Conservation (phyloP, 176 grass and related monocot species). For the Alloteropsis semialata region DNA sequence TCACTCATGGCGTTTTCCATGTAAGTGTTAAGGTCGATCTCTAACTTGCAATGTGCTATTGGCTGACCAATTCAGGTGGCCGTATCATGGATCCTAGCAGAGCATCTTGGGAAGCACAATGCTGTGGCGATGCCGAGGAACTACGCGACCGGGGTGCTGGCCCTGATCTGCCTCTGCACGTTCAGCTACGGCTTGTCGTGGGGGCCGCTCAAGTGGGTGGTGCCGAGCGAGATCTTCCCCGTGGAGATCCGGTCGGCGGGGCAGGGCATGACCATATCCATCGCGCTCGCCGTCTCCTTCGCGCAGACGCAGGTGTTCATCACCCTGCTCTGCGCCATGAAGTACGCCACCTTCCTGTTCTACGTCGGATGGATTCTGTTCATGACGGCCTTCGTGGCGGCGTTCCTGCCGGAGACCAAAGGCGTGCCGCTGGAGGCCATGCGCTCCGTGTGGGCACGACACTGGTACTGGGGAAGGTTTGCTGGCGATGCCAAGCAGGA, state of each 20-base stretch:
- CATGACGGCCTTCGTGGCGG: conserved; percentile 42
- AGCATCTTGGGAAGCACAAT: conserved; percentile 6
- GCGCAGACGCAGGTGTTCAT: conserved; percentile 44
- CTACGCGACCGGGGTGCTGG: conserved; percentile 41
- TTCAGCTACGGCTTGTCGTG: conserved; percentile 50
- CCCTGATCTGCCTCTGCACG: conserved; percentile 45
- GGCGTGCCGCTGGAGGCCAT: conserved; percentile 40
- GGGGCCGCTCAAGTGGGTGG: conserved; percentile 46
- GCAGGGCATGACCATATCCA: conserved; percentile 43
- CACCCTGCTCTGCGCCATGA: conserved; percentile 33
- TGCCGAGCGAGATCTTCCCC: conserved; percentile 54
- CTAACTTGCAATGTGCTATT: not conserved
- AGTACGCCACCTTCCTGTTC: conserved; percentile 42
- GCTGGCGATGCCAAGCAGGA: not conserved
- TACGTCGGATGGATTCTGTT: conserved; percentile 38
- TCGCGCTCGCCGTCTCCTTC: conserved; percentile 38
- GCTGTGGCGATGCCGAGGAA: conserved; percentile 11
- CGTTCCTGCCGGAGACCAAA: conserved; percentile 77
- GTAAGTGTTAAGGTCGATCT: too few relatives aligned
- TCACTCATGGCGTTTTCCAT: too few relatives aligned
- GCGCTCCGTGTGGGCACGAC: not conserved
- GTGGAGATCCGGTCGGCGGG: conserved; percentile 50
- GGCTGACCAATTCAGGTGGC: not conserved
- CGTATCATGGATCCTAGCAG: not conserved
- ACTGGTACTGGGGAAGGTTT: conserved; percentile 18